These are phyloP conservation scores for Tolypocladium inflatum DNA, from an alignment of 2,329 filamentous ascomycete genomes.

Conservation along the genomic window DNA sequence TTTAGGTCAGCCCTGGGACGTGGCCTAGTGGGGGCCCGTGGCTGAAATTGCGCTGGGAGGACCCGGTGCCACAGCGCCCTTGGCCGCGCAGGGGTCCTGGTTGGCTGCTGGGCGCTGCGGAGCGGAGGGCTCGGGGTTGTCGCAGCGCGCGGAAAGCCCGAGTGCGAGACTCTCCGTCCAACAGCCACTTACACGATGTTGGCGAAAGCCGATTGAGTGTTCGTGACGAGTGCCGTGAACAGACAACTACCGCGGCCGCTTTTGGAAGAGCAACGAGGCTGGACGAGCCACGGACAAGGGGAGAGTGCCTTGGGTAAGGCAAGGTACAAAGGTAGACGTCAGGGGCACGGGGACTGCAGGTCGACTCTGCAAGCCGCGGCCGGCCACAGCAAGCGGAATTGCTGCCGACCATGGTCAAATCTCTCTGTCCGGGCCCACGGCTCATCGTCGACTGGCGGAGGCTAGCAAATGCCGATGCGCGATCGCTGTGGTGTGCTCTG, in stretches of 20 bases:
- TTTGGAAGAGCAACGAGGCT: too few relatives aligned
- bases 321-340: too few relatives aligned
- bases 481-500: not conserved
- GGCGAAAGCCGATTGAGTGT: too few relatives aligned
- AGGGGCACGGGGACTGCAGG: too few relatives aligned
- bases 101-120: not conserved
- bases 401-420: not conserved
- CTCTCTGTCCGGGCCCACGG: not conserved
- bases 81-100: not conserved
- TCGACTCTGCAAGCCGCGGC: not conserved
- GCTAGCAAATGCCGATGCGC: conserved; percentile 5
- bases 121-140: not conserved
- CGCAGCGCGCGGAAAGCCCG: not conserved
- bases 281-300: too few relatives aligned
- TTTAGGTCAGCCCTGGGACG: not conserved
- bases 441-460: conserved; percentile 3
- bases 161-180: not conserved
- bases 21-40: not conserved
- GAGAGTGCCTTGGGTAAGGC: too few relatives aligned
- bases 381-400: too few relatives aligned
- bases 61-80: not conserved
- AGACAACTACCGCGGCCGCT: too few relatives aligned
- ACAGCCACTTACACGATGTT: too few relatives aligned
- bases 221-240: not conserved
- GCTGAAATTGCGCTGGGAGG: not conserved